Evolutionary conservation across 2,329 filamentous ascomycete species (phyloP), one percentile per base, ranked within the genome.

Genomic region (Sporothrix euskadiensis): DNA sequence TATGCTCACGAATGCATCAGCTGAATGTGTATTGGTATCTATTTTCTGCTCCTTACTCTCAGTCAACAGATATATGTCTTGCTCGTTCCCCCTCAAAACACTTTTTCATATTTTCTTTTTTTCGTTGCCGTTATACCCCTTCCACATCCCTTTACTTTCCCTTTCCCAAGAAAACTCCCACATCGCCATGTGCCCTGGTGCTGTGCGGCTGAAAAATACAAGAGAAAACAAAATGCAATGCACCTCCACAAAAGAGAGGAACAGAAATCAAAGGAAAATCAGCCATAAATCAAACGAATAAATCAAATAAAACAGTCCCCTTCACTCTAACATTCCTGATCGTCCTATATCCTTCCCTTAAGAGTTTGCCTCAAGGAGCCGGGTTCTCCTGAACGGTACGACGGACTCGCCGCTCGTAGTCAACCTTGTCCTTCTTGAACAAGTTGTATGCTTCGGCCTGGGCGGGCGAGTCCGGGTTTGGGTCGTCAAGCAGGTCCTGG

Each of bases 361-460:
- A 26, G 26, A 2, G 26, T 26, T 26, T 2, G 26, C 16, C 32
- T 70, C 79, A 94, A 71, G 91, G 91, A 68, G 92, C 91, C 16
- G 92, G 93, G 81, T 98, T 97, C 77, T 98, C 94, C 78, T 89
- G 91, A 73, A 99, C 96, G 26, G 97, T 91, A 74, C 92, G 90
- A 80, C 89, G 90, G 75, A 99, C 91, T 76, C 94, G 92, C 82
- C 90, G 92, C 83, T 98, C 94, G 80, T 99, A 99, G 73, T 95
- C 94, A 22, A 83, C 83, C 59, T 90, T 88, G 80, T 99, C 95
- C 81, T 94, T 94, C 86, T 97, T 98, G 82, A 94, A 98, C 12
- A 99, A 86, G 79, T 97, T 97, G 84, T 98, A 99, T 0, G 96
- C 97, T 78, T 99, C 96, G 2, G 96, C 95, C 82, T 99, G 96